phyloP scores from a whole-genome alignment of 805 yeast species.

The Starmera dryadoides region DNA sequence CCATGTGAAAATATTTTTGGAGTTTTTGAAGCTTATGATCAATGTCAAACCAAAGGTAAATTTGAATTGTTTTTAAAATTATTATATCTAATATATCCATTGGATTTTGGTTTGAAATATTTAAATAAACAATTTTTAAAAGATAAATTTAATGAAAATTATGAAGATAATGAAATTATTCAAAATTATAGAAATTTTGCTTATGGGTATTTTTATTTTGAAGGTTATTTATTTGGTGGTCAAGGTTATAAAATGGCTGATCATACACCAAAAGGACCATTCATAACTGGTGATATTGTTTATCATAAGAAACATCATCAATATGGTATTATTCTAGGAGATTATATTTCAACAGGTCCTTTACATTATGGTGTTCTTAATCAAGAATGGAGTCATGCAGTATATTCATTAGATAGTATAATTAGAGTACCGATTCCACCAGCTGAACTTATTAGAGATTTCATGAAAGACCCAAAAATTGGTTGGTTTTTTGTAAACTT shows the following conservation, averaged over 20 bases:
- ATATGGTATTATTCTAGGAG: neutral
- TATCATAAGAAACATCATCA: neutral
- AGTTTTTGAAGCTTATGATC: neutral
- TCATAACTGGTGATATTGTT: neutral
- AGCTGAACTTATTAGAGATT: neutral
- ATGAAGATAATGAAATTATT: too few relatives aligned
- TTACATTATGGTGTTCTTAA: neutral
- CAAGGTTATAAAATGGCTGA: neutral
- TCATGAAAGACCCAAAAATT: neutral
- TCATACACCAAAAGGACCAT: too few relatives aligned
- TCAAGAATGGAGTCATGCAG: neutral
- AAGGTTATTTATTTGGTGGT: neutral
- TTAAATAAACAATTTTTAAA: too few relatives aligned
- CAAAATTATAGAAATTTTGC: neutral
- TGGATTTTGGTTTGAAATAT: neutral
- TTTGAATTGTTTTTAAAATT: too few relatives aligned
- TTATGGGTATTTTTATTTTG: too few relatives aligned
- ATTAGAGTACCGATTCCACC: neutral
- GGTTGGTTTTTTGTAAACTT: neutral
- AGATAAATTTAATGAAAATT: too few relatives aligned
- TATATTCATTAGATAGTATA: neutral
- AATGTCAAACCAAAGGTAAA: neutral
- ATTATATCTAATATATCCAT: neutral
- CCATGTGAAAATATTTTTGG: neutral
- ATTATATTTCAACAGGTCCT: neutral